Conservation (phyloP, 495 filamentous ascomycete species). For the Sporormia fimetaria region DNA sequence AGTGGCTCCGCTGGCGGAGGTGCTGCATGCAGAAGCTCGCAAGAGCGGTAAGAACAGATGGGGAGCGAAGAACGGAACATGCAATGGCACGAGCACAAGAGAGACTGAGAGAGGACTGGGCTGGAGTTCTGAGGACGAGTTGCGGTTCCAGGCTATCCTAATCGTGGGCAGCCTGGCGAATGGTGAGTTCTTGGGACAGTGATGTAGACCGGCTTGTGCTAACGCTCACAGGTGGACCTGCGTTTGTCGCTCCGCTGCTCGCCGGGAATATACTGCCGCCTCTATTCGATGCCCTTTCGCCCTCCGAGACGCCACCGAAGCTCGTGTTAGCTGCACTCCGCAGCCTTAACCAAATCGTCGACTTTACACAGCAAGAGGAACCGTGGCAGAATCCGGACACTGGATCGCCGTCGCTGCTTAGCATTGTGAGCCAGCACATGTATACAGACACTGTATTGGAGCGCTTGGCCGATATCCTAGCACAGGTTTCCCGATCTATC, state of each 20-base stretch:
- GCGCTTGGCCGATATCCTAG: constrained; percentile 51
- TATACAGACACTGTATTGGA: constrained; percentile 49
- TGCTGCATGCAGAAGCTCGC: constrained; percentile 37
- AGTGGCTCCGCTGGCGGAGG: constrained; percentile 52
- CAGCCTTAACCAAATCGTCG: constrained; percentile 59
- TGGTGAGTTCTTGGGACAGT: constrained; percentile 42
- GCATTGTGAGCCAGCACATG: constrained; percentile 46
- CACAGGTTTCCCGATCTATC: constrained; percentile 40
- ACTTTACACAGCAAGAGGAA: constrained; percentile 38
- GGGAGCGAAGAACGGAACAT: constrained; percentile 33
- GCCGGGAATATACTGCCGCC: constrained; percentile 51
- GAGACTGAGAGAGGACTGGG: constrained; percentile 14
- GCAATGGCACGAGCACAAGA: neutral
- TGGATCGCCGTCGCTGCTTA: constrained; percentile 15
- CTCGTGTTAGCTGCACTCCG: constrained; percentile 64
- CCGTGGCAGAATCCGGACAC: constrained; percentile 39
- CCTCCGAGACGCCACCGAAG: constrained; percentile 49
- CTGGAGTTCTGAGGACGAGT: constrained; percentile 47
- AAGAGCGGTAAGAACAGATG: constrained; percentile 33
- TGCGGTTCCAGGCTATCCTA: constrained; percentile 66
- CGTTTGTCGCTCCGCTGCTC: constrained; percentile 65
- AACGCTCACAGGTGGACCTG: constrained; percentile 53
- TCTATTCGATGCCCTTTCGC: constrained; percentile 56
- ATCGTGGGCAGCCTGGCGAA: constrained; percentile 73
- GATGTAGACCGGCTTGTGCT: constrained; percentile 3